Evolutionary conservation across 305 asterid species (phyloP), one percentile per base, ranked within the genome.

Genomic region (Nicotiana rustica): DNA sequence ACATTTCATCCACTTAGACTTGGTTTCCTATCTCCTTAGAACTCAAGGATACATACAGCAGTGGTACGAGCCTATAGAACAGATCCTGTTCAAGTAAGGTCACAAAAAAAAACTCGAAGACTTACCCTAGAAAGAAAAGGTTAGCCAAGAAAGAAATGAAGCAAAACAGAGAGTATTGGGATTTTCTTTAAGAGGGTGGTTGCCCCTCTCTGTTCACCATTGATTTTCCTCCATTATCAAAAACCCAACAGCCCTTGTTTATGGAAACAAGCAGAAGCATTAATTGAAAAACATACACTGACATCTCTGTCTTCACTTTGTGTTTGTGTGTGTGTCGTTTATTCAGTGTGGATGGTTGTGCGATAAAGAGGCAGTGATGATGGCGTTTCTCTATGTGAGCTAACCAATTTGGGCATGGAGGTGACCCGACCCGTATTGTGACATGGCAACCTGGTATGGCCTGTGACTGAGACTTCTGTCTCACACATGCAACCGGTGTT

Each of bases 151-250:
- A 41, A 41, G 49, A 41, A 41, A 41, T 41, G 49, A 41, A 10
- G 49, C 49, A 1, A 41, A 41, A 8, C 49, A 41, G 49, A 41
- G 84, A 61, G 79, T 73, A 59, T 10, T 35, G 82, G 88, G 90
- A 83, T 19, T 82, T 88, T 88, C 82, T 44, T 14, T 33, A 14
- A 5, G 36, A 85, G 90, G 87, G 86, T 77, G 84, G 90, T 88
- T 88, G 86, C 87, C 89, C 82, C 81, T 69, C 87, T 82, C 86
- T 67, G 77, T 44, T 68, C 10, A 82, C 86, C 87, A 3, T 60
- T 86, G 87, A 86, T 82, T 82, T 84, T 55, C 60, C 60, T 55
- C 60, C 60, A 14, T 7, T 55, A 55, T 55, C 18, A 55, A 4
- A 14, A 41, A 41, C 0, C 47, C 12, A 41, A 41, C 12, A 41